phyloP scores from a whole-genome alignment of 768 basidiomycete species.

The Russula earlei region DNA sequence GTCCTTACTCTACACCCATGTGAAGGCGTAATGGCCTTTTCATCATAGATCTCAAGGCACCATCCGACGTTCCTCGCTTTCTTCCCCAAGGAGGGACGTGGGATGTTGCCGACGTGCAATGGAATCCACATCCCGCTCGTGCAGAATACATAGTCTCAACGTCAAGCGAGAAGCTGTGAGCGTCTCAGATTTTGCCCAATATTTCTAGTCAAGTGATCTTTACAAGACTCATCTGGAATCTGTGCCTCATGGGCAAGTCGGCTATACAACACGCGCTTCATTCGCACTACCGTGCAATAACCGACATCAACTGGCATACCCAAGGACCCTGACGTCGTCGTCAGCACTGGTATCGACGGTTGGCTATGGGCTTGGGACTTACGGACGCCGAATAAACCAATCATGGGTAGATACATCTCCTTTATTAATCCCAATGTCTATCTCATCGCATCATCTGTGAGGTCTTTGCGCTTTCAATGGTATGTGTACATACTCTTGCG shows the following conservation, averaged over 20 bases:
- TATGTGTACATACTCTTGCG: constrained; percentile 22
- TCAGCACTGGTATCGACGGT: constrained; percentile 87
- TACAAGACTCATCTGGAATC: constrained; percentile 84
- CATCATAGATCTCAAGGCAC: constrained; percentile 88
- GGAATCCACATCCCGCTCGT: constrained; percentile 75
- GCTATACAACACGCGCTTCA: constrained; percentile 79
- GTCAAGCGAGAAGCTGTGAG: constrained; percentile 79
- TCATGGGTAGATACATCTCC: constrained; percentile 40
- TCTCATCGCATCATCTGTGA: constrained; percentile 11
- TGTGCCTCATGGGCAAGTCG: constrained; percentile 61
- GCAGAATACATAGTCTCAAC: constrained; percentile 82
- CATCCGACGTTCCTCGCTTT: constrained; percentile 81
- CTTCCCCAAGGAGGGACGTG: constrained; percentile 94
- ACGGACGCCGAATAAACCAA: constrained; percentile 44
- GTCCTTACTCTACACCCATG: not conserved
- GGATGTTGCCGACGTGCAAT: constrained; percentile 90
- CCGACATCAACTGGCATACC: constrained; percentile 97
- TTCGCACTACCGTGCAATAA: constrained; percentile 90
- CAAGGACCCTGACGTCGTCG: constrained; percentile 75
- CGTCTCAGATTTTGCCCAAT: constrained; percentile 2
- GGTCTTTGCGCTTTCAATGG: constrained; percentile 54
- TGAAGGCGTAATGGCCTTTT: constrained; percentile 78
- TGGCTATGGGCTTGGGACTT: constrained; percentile 96
- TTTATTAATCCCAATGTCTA: not conserved
- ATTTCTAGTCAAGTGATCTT: not conserved